phyloP scores from a whole-genome alignment of 352 stramenopile genomes.

The Globisporangium recalcitrans region DNA sequence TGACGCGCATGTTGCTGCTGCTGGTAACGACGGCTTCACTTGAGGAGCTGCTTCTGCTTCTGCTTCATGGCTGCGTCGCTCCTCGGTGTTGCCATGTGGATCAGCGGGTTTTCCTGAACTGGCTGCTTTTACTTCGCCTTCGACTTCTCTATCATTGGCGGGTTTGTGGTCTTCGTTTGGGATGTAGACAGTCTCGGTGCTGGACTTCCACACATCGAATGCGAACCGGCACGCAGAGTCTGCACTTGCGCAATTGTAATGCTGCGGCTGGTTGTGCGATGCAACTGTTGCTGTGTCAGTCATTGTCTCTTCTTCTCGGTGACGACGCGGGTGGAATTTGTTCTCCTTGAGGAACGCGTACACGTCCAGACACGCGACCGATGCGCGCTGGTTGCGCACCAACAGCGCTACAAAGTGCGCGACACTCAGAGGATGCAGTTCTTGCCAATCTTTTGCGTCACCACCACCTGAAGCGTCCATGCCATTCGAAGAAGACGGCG shows the following conservation, averaged over 20 bases:
- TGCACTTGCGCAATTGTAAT: conserved; percentile 9
- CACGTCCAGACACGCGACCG: conserved; percentile 37
- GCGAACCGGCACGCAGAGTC: conserved; percentile 21
- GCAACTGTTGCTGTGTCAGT: neutral
- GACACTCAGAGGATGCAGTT: conserved; percentile 15
- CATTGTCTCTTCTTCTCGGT: conserved; percentile 1
- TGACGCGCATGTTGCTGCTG: neutral
- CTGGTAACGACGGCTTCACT: neutral
- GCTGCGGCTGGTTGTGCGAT: conserved; percentile 14
- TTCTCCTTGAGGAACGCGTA: conserved; percentile 63
- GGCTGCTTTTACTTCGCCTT: neutral
- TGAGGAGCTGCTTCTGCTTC: neutral
- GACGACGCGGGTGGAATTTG: conserved; percentile 60
- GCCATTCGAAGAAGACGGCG: no score
- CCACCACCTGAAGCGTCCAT: neutral
- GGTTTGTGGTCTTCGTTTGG: conserved; percentile 8
- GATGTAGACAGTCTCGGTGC: conserved; percentile 22
- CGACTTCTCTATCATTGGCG: neutral
- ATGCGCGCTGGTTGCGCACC: conserved; percentile 23
- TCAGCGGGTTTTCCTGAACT: neutral
- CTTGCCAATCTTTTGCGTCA: neutral
- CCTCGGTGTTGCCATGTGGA: neutral
- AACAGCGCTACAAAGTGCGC: conserved; percentile 27
- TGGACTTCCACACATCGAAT: conserved; percentile 60
- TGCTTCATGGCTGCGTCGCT: neutral